Conservation (phyloP, 1,284 basidiomycete species). For the Cryptococcus sp. region DNA sequence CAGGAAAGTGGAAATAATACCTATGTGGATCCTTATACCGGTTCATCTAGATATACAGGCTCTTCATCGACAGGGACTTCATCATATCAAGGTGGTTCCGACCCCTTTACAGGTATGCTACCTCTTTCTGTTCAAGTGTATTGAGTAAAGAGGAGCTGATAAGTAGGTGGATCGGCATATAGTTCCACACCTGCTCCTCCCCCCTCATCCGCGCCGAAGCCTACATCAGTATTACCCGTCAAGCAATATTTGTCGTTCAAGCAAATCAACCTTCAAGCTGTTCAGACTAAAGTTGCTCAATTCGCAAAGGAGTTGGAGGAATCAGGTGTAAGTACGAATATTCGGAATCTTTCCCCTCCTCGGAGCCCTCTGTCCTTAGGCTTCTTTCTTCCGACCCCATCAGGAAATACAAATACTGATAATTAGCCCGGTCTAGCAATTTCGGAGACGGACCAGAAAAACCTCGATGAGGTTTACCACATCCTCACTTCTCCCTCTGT, state of each 20-base stretch:
- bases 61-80: conserved; percentile 17
- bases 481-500: conserved; percentile 58
- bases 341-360: neutral
- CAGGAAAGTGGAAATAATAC: conserved; percentile 50
- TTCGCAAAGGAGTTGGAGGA: conserved; percentile 66
- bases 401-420: neutral
- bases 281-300: conserved; percentile 76
- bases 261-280: conserved; percentile 80
- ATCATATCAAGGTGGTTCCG: conserved; percentile 13
- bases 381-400: conserved; percentile 3
- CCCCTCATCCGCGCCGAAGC: conserved; percentile 43
- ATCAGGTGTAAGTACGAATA: conserved; percentile 22
- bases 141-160: conserved; percentile 20
- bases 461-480: conserved; percentile 63
- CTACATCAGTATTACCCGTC: conserved; percentile 44
- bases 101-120: conserved; percentile 38
- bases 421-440: conserved; percentile 66
- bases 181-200: conserved; percentile 28
- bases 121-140: neutral
- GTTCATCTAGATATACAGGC: conserved; percentile 58
- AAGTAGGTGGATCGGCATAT: neutral
- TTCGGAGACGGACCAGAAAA: conserved; percentile 60
- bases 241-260: conserved; percentile 66
- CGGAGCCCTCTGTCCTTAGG: neutral
- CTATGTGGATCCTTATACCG: conserved; percentile 87